Evolutionary conservation across 2,329 filamentous ascomycete species (phyloP).

Genomic region (Mycogone perniciosa): DNA sequence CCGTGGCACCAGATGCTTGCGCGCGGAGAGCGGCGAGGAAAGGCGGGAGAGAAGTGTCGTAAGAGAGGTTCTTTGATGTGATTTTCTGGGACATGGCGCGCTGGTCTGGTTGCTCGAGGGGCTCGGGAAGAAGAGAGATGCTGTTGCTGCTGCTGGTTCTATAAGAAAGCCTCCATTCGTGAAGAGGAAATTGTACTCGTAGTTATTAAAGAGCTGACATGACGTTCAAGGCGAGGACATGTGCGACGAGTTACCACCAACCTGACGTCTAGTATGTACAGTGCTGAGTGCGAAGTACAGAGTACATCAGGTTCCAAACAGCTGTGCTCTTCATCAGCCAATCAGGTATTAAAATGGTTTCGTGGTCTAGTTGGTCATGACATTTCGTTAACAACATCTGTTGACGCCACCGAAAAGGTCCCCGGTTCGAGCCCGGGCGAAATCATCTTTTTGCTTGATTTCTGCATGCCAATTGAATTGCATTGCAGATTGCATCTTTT

Average conservation of each 20-base stretch:
- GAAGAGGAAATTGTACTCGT: background rate
- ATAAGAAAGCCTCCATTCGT: background rate
- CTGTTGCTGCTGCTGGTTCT: background rate
- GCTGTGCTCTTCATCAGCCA: background rate
- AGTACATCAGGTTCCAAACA: too few species aligned
- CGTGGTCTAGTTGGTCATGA: constrained; percentile 15
- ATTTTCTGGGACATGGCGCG: constrained; percentile 50
- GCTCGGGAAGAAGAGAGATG: background rate
- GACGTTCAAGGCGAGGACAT: too few species aligned
- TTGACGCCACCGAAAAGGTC: constrained; percentile 14
- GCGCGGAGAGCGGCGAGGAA: constrained; percentile 54
- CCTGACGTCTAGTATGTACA: too few species aligned
- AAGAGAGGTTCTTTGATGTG: constrained; percentile 64
- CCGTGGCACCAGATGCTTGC: constrained; percentile 41
- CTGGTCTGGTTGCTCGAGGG: background rate
- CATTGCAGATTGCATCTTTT: background rate
- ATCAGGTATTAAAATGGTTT: constrained; percentile 8
- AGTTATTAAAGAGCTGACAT: too few species aligned
- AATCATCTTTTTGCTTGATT: constrained; percentile 7
- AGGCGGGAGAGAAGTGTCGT: constrained; percentile 53
- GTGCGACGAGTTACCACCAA: too few species aligned
- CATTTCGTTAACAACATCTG: constrained; percentile 14
- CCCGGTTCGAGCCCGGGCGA: constrained; percentile 14
- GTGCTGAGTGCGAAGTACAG: too few species aligned
- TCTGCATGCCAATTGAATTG: background rate